These are phyloP conservation scores for Cydonia oblonga DNA, from an alignment of 331 rosid genomes.

Conservation along the genomic window DNA sequence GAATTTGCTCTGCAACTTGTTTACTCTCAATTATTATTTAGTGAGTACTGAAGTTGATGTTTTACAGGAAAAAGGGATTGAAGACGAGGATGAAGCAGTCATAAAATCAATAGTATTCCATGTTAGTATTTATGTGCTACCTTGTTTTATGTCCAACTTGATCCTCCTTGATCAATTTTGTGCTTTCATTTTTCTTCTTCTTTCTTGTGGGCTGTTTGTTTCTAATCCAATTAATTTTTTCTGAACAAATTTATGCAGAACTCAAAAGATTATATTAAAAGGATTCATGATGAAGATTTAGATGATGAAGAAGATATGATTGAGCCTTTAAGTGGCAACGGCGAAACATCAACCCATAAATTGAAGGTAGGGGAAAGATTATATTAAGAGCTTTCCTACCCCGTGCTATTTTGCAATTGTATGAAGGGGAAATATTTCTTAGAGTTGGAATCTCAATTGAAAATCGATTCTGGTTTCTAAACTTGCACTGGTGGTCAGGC, in stretches of 20 bases:
- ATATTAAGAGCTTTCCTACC: neutral
- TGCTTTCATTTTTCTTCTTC: neutral
- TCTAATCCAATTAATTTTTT: neutral
- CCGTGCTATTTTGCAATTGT: neutral
- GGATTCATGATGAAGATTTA: conserved; percentile 50
- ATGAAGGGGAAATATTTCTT: neutral
- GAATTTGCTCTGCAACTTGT: neutral
- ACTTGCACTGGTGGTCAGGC: neutral
- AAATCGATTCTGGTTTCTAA: neutral
- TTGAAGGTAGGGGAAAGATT: no score
- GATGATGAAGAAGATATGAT: conserved; percentile 30
- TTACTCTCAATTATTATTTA: neutral
- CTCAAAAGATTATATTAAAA: conserved; percentile 29
- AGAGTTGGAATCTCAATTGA: neutral
- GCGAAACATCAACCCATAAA: conserved; percentile 24
- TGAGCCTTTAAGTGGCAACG: conserved; percentile 22
- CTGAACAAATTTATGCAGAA: conserved; percentile 30
- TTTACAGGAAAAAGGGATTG: conserved; percentile 56
- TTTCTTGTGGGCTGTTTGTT: neutral
- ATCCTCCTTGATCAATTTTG: neutral
- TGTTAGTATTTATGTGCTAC: conserved; percentile 29
- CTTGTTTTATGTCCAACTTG: neutral
- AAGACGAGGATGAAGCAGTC: conserved; percentile 80
- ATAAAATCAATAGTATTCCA: conserved; percentile 53
- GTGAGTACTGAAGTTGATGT: neutral